phyloP scores from a whole-genome alignment of 495 filamentous ascomycete species.

The Penicillium salamii region DNA sequence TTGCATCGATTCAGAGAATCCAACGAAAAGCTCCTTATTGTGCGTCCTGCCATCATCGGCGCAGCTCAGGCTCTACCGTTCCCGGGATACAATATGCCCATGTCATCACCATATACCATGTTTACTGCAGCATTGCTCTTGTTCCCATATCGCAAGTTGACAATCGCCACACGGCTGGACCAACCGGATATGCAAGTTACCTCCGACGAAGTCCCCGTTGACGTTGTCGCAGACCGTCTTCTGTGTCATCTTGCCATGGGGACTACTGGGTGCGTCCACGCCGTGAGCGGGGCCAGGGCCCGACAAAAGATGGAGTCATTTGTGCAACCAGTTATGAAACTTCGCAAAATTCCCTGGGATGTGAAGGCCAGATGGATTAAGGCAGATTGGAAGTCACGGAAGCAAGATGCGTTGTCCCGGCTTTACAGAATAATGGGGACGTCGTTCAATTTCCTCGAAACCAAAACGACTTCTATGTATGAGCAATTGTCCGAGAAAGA shows the following conservation, averaged over 20 bases:
- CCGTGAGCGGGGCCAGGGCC: conserved; percentile 5
- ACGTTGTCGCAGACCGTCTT: conserved; percentile 17
- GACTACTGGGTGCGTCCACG: conserved; percentile 12
- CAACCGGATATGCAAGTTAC: conserved; percentile 1
- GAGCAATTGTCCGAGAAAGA: neutral
- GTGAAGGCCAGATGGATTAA: conserved; percentile 1
- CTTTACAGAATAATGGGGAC: conserved; percentile 14
- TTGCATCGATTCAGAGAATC: neutral
- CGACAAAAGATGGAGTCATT: neutral
- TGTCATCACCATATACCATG: conserved; percentile 1
- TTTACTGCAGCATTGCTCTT: neutral
- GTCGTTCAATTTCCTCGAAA: conserved; percentile 12
- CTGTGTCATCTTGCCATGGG: conserved; percentile 15
- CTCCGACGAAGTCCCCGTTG: conserved; percentile 21
- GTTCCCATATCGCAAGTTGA: neutral
- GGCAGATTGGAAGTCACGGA: conserved; percentile 11
- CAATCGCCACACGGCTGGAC: neutral
- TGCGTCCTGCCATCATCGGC: conserved; percentile 17
- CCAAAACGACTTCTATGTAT: conserved; percentile 3
- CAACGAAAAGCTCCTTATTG: conserved; percentile 8
- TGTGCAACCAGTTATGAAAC: neutral
- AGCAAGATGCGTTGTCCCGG: conserved; percentile 3
- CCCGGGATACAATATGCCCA: conserved; percentile 4
- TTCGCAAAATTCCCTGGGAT: conserved; percentile 10
- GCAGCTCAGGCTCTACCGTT: conserved; percentile 10